Conservation (phyloP, 805 yeast genomes). For the Ogataea trehaloabstinens region DNA sequence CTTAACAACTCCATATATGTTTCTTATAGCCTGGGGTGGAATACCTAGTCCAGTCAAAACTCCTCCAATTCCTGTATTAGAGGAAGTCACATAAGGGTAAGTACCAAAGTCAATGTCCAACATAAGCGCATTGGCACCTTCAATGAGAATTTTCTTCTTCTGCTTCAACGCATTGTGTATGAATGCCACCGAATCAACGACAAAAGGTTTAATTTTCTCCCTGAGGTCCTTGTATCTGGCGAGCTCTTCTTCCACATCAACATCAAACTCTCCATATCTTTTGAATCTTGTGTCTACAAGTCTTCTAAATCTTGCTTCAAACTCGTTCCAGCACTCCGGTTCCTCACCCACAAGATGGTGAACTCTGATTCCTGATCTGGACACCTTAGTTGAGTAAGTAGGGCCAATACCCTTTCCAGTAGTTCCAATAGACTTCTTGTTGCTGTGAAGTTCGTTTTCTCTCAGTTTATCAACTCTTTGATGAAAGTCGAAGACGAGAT, state of each 20-base stretch:
- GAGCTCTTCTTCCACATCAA: slow-evolving; percentile 79
- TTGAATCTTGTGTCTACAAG: slow-evolving; percentile 76
- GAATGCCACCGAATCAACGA: slow-evolving; percentile 86
- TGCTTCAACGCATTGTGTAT: slow-evolving; percentile 72
- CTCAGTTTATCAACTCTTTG: slow-evolving; percentile 94
- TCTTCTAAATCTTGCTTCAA: slow-evolving; percentile 72
- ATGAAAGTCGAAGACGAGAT: slow-evolving; percentile 95
- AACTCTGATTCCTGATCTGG: slow-evolving; percentile 94
- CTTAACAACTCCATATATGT: slow-evolving; percentile 93
- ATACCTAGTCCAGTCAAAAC: slow-evolving; percentile 94
- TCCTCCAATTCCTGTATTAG: slow-evolving; percentile 96
- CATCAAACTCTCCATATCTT: slow-evolving; percentile 92
- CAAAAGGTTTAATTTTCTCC: slow-evolving; percentile 79
- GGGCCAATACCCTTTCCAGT: slow-evolving; percentile 99
- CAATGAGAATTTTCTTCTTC: slow-evolving; percentile 86
- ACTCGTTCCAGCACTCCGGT: slow-evolving; percentile 91
- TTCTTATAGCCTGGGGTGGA: slow-evolving; percentile 81
- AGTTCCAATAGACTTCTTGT: slow-evolving; percentile 90
- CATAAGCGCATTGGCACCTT: slow-evolving; percentile 98
- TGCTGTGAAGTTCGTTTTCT: slow-evolving; percentile 80
- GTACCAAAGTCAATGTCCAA: slow-evolving; percentile 97
- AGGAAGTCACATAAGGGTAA: slow-evolving; percentile 94
- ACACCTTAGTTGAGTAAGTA: slow-evolving; percentile 93
- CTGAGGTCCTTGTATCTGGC: slow-evolving; percentile 72
- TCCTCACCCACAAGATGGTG: slow-evolving; percentile 91